These are phyloP conservation scores for Pisolithus sp. DNA, from an alignment of 768 basidiomycete genomes.

Conservation along the genomic window DNA sequence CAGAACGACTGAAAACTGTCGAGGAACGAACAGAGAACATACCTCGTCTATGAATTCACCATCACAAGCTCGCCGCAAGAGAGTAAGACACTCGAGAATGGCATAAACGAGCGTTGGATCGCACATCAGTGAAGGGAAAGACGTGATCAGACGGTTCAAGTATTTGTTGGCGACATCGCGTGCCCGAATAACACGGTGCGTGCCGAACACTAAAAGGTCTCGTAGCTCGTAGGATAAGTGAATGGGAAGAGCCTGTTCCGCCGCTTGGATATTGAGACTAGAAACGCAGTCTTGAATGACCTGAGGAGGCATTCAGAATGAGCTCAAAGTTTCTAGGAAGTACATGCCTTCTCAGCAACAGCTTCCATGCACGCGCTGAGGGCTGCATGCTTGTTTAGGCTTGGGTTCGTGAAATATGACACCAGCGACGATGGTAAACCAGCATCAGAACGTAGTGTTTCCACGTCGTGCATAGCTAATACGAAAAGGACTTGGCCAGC, in stretches of 20 bases:
- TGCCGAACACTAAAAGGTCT: constrained; percentile 67
- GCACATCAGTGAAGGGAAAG: constrained; percentile 94
- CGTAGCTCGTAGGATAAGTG: constrained; percentile 69
- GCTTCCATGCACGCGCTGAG: constrained; percentile 78
- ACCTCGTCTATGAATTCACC: constrained; percentile 92
- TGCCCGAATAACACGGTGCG: constrained; percentile 76
- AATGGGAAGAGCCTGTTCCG: constrained; percentile 71
- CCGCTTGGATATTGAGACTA: constrained; percentile 66
- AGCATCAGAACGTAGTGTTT: constrained; percentile 74
- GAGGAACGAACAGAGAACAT: constrained; percentile 6
- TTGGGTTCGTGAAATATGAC: constrained; percentile 83
- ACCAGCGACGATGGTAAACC: constrained; percentile 79
- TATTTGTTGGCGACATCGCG: constrained; percentile 80
- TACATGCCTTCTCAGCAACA: constrained; percentile 72
- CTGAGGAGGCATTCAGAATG: constrained; percentile 32
- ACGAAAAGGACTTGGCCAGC: constrained; percentile 84
- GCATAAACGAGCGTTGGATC: constrained; percentile 81
- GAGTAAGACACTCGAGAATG: constrained; percentile 85
- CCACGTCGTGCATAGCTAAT: constrained; percentile 80
- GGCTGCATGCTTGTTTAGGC: constrained; percentile 63
- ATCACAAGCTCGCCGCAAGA: constrained; percentile 82
- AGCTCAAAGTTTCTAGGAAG: not conserved
- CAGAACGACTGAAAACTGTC: not conserved
- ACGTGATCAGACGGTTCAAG: constrained; percentile 77
- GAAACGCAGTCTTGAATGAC: constrained; percentile 71